phyloP scores from a whole-genome alignment of 2,329 filamentous ascomycete genomes.

The Fusarium protoensiforme region DNA sequence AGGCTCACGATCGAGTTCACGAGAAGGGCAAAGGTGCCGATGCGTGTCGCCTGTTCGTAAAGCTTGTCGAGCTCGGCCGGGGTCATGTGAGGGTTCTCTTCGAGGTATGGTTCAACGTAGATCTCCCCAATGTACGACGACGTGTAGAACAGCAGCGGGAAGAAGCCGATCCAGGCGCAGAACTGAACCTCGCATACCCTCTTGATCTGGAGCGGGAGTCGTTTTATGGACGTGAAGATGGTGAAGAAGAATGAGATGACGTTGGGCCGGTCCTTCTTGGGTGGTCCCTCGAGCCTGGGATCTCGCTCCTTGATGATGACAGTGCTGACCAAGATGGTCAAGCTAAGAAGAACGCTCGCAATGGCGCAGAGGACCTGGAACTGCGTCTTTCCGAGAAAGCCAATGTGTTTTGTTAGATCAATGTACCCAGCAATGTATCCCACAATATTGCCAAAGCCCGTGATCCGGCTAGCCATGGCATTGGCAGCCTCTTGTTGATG shows the following conservation, averaged over 20 bases:
- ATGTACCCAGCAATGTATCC: slow-evolving; percentile 90
- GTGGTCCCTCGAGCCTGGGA: slow-evolving; percentile 76
- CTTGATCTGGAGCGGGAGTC: slow-evolving; percentile 83
- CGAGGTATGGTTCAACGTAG: slow-evolving; percentile 85
- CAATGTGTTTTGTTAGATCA: slow-evolving; percentile 78
- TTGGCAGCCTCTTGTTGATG: slow-evolving; percentile 96
- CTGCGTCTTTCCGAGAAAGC: slow-evolving; percentile 87
- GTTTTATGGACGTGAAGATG: slow-evolving; percentile 79
- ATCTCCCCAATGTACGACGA: slow-evolving; percentile 95
- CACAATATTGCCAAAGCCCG: slow-evolving; percentile 88
- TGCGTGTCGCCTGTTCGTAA: slow-evolving; percentile 86
- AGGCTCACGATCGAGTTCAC: slow-evolving; percentile 90
- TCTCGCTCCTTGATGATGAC: slow-evolving; percentile 80
- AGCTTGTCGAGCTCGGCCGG: slow-evolving; percentile 79
- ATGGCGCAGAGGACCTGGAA: slow-evolving; percentile 94
- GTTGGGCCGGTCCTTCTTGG: slow-evolving; percentile 69
- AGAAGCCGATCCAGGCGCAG: slow-evolving; percentile 94
- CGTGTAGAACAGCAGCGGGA: slow-evolving; percentile 94
- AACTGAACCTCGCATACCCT: slow-evolving; percentile 86
- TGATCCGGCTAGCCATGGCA: slow-evolving; percentile 90
- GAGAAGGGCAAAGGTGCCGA: slow-evolving; percentile 89
- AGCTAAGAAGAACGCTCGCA: slow-evolving; percentile 77
- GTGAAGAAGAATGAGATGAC: slow-evolving; percentile 82
- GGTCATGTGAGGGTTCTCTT: slow-evolving; percentile 80
- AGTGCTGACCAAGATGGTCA: slow-evolving; percentile 78